Evolutionary conservation across 179 eudicot genomes (phyloP).

Genomic region (Patellifolia procumbens): DNA sequence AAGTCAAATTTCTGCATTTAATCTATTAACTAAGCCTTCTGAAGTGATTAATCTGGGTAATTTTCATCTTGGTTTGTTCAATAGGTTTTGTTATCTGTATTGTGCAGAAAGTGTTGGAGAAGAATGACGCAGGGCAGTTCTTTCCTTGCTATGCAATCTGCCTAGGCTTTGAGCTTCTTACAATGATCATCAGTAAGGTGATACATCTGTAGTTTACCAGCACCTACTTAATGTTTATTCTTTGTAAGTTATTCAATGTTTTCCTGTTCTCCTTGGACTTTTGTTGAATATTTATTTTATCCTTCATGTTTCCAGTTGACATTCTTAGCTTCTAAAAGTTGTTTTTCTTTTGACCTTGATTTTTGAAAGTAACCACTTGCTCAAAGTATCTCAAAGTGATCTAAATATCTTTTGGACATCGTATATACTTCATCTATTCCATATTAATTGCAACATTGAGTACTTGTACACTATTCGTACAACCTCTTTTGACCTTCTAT

Average conservation of each 20-base stretch:
- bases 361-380: neutral
- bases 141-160: constrained; percentile 90
- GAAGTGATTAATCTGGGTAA: too few relatives aligned
- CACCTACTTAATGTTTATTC: neutral
- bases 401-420: neutral
- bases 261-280: neutral
- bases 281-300: neutral
- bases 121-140: constrained; percentile 80
- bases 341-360: neutral
- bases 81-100: constrained; percentile 13
- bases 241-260: neutral
- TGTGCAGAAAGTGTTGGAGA: constrained; percentile 70
- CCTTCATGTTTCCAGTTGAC: neutral
- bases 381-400: neutral
- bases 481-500: too few relatives aligned
- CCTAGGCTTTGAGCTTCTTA: constrained; percentile 86
- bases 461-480: too few relatives aligned
- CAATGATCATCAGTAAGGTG: constrained; percentile 89
- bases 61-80: neutral
- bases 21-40: neutral
- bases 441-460: too few relatives aligned
- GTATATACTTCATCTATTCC: too few relatives aligned
- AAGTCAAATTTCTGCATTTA: neutral
- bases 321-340: neutral
- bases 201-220: neutral